Base-by-base conservation (phyloP, 805 yeast genomes). In the Kluyveromyces wickerhamii region DNA sequence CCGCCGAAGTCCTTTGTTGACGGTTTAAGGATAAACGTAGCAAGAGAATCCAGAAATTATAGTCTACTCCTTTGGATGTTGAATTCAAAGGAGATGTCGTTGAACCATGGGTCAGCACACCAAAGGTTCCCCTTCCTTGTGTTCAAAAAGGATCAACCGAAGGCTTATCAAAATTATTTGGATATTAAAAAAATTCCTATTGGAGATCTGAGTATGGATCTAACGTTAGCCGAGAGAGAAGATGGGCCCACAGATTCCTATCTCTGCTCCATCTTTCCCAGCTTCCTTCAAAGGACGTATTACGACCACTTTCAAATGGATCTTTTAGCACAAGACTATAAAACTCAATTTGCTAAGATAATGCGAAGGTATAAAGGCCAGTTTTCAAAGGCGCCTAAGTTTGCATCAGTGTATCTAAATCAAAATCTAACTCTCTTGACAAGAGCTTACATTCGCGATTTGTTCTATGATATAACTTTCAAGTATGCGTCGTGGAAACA, bases 1-100 rank as follows among this genome's bases (percentile, higher is more conserved):
- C 51, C 49, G n/a, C 49, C 49, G 5, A 24, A 16, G 9, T 29
- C 29, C 4, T 47, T 47, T 25, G 16, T 34, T 9, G 26, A 20
- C 4, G 38, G 41, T 14, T 36, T 47, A 8, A 30, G 19, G 20
- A 37, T 37, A 18, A 34, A 21, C 12, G 32, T 26, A 13, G 20
- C 42, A 18, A 37, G 34, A n/a, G 26, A 25, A n/a, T 44, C 38
- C 8, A 35, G 35, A 12, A 40, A 32, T 32, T 32, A 36, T 22
- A 36, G 42, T 24, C 39, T 44, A 20, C 27, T 47, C 13, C 19
- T 44, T 25, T 47, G 47, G 42, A 5, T 36, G 7, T 17, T 39
- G 23, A 39, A 36, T 12, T 12, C 21, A 6, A 10, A 16, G 5
- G 12, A 20, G 9, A 18, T 30, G n/a, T 15, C 9, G 5, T 21